These are phyloP conservation scores for Aschersonia sp. DNA, from an alignment of 2,329 filamentous ascomycete genomes.

Conservation along the genomic window DNA sequence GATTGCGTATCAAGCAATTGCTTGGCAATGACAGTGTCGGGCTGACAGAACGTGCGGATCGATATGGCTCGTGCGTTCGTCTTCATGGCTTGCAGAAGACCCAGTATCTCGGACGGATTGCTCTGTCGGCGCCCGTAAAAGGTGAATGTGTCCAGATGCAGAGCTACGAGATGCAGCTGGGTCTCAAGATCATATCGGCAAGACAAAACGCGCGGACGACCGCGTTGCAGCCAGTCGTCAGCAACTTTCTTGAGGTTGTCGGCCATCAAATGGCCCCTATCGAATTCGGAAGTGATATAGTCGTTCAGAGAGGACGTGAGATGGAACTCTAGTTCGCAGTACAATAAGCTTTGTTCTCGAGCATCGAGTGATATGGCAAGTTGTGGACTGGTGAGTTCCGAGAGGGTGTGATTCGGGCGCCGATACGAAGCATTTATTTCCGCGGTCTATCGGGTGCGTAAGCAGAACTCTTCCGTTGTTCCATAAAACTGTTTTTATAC, in stretches of 20 bases:
- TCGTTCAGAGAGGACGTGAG: conserved; percentile 34
- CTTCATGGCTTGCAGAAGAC: conserved; percentile 36
- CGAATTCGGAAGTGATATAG: conserved; percentile 38
- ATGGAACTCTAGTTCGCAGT: conserved; percentile 43
- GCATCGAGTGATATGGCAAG: conserved; percentile 36
- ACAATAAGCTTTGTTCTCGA: conserved; percentile 43
- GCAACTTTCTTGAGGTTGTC: conserved; percentile 36
- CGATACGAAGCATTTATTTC: conserved; percentile 16
- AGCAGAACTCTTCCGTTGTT: conserved; percentile 1
- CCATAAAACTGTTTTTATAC: conserved; percentile 6
- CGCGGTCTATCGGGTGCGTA: conserved; percentile 10
- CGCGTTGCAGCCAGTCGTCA: conserved; percentile 35
- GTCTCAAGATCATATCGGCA: conserved; percentile 48
- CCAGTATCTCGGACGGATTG: conserved; percentile 26
- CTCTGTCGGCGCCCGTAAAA: conserved; percentile 36
- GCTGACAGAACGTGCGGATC: conserved; percentile 41
- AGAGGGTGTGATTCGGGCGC: neutral
- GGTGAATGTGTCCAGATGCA: conserved; percentile 36
- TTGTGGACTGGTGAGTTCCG: conserved; percentile 8
- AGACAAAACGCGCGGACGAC: conserved; percentile 38
- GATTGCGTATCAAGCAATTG: conserved; percentile 39
- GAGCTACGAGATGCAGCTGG: conserved; percentile 37
- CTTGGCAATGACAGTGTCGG: conserved; percentile 42
- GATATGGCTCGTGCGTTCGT: conserved; percentile 36
- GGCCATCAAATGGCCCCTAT: conserved; percentile 37